These are phyloP conservation scores for Chamaenerion angustifolium DNA, from an alignment of 345 rosid genomes.

Conservation along the genomic window DNA sequence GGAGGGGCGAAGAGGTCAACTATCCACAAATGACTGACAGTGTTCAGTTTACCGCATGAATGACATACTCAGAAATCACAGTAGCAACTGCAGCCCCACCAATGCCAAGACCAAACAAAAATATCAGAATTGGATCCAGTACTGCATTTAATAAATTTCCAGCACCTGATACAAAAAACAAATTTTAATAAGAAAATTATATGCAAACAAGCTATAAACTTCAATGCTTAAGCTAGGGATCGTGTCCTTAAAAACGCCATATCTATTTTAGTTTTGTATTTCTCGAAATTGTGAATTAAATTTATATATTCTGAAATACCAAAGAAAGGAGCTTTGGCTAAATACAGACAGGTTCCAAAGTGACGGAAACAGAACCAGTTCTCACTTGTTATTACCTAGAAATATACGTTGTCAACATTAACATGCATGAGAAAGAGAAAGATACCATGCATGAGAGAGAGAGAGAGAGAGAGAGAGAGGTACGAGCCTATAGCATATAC, in stretches of 20 bases:
- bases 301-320: too few species aligned
- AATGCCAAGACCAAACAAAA: slow-evolving; percentile 55
- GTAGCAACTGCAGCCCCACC: slow-evolving; percentile 84
- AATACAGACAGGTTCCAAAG: too few species aligned
- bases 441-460: slow-evolving; percentile 1
- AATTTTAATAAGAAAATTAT: neutral
- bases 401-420: neutral
- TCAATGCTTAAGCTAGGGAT: neutral
- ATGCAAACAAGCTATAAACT: neutral
- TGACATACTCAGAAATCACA: slow-evolving; percentile 93
- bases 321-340: too few species aligned
- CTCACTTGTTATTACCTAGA: too few species aligned
- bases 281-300: too few species aligned
- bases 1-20: slow-evolving; percentile 5
- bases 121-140: slow-evolving; percentile 65
- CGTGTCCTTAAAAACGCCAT: too few species aligned
- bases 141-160: slow-evolving; percentile 70
- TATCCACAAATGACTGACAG: slow-evolving; percentile 7
- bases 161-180: slow-evolving; percentile 41
- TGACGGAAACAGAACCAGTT: too few species aligned
- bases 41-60: slow-evolving; percentile 48
- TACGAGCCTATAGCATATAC: slow-evolving; percentile 84
- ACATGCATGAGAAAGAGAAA: neutral
- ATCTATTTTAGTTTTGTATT: too few species aligned
- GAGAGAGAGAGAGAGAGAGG: slow-evolving; percentile 10